Evolutionary conservation across 257 asterid species (phyloP).

Genomic region (Cinchona pubescens): DNA sequence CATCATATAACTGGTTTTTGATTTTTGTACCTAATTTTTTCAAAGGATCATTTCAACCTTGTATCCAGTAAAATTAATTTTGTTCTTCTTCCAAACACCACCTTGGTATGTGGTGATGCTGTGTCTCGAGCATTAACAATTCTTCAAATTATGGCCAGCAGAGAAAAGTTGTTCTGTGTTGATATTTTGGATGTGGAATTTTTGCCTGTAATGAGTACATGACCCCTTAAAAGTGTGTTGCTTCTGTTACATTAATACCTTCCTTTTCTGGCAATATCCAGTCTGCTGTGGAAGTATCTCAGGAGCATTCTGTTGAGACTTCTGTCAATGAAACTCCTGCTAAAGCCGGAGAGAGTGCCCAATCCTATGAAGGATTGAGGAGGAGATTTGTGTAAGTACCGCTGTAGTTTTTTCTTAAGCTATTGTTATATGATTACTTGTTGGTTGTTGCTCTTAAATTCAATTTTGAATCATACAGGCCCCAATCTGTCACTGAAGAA

Average conservation of each 20-base stretch:
- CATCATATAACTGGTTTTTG: not conserved
- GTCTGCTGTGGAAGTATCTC: constrained; percentile 37
- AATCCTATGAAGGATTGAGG: constrained; percentile 67
- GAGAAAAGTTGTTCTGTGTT: not conserved
- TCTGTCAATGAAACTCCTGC: no score
- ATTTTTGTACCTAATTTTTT: no score
- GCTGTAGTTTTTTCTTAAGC: constrained; percentile 2
- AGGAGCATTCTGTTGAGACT: no score
- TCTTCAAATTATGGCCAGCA: no score
- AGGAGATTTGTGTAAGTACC: constrained; percentile 65
- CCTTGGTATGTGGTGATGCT: not conserved
- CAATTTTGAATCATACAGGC: constrained; percentile 41
- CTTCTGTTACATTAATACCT: constrained; percentile 14
- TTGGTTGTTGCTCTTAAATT: constrained; percentile 14
- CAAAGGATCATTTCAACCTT: not conserved
- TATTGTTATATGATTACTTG: not conserved
- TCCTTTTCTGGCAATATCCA: constrained; percentile 31
- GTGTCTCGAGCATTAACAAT: not conserved
- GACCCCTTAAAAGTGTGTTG: not conserved
- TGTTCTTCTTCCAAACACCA: not conserved
- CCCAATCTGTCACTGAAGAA: constrained; percentile 39
- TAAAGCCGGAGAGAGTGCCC: no score
- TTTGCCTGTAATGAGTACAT: not conserved
- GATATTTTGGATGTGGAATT: not conserved
- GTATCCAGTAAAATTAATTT: not conserved